Conservation (phyloP, 1,284 basidiomycete species). For the Malassezia arunalokei region DNA sequence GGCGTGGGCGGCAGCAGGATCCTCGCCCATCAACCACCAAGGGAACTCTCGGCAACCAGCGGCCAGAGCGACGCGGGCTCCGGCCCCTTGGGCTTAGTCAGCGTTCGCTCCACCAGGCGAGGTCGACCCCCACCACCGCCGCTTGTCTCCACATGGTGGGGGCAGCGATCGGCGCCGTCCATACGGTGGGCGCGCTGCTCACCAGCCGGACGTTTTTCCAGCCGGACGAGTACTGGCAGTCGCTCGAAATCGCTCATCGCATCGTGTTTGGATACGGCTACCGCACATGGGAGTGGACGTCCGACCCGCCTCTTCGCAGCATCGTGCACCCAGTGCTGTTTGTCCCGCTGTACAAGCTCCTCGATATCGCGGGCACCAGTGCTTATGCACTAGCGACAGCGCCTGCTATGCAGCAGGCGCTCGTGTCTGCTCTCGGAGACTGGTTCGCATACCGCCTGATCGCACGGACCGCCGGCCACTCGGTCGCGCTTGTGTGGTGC, state of each 20-base stretch:
- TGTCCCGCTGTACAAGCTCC: conserved; percentile 59
- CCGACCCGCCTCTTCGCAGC: conserved; percentile 42
- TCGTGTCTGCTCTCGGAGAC: conserved; percentile 70
- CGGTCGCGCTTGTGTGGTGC: conserved; percentile 51
- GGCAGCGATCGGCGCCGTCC: background rate
- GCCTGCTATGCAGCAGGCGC: conserved; percentile 55
- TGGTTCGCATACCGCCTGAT: conserved; percentile 60
- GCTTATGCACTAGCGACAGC: background rate
- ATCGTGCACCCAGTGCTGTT: conserved; percentile 53
- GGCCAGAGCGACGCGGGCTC: too few species aligned
- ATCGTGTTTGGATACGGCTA: conserved; percentile 81
- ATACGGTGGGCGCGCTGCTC: background rate
- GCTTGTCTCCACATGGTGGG: background rate
- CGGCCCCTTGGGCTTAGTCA: background rate
- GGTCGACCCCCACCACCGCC: background rate
- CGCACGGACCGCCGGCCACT: conserved; percentile 53
- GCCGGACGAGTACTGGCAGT: conserved; percentile 94
- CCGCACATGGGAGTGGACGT: conserved; percentile 87
- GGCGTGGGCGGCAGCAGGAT: too few species aligned
- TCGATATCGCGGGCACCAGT: too few species aligned
- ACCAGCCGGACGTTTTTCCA: conserved; percentile 67
- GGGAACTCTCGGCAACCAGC: too few species aligned
- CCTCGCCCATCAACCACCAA: too few species aligned
- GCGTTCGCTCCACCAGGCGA: background rate
- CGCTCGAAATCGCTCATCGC: conserved; percentile 79